Percentiles rank a stretch among this genome's conserved stretches.
phyloP scores from a whole-genome alignment of 257 asterid species.

The Solanum corneliomulleri region DNA sequence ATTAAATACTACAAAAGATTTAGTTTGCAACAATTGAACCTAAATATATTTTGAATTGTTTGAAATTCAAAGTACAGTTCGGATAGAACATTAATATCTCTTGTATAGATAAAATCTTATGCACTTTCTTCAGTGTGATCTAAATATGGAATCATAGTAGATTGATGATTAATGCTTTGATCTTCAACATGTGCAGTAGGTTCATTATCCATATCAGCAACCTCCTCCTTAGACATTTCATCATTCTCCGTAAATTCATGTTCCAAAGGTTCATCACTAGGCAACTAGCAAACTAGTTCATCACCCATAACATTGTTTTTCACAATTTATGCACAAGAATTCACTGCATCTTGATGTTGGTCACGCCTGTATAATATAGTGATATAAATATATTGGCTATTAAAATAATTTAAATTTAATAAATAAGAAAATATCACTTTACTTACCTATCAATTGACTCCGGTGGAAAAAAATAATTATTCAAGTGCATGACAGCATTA shows the following conservation, averaged over 20 bases:
- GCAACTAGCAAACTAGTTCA: neutral
- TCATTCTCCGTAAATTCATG: neutral
- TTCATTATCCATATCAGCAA: neutral
- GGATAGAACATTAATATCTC: no score
- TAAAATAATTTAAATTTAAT: neutral
- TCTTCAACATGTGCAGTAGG: neutral
- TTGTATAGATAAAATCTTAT: neutral
- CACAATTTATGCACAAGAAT: neutral
- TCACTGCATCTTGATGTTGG: neutral
- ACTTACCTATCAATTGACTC: no score
- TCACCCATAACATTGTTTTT: neutral
- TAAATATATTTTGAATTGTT: no score
- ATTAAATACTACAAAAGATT: no score
- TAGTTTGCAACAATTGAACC: neutral
- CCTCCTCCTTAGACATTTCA: neutral
- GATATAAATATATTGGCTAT: neutral
- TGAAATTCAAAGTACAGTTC: no score
- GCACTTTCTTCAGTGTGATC: neutral
- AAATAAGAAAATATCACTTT: no score
- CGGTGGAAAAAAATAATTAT: no score
- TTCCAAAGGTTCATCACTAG: neutral
- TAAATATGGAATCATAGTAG: neutral
- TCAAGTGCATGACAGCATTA: no score
- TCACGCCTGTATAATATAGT: neutral
- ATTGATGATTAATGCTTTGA: neutral